Base-by-base conservation (phyloP, 2,329 filamentous ascomycete genomes). In the Calonectria fujianensis region DNA sequence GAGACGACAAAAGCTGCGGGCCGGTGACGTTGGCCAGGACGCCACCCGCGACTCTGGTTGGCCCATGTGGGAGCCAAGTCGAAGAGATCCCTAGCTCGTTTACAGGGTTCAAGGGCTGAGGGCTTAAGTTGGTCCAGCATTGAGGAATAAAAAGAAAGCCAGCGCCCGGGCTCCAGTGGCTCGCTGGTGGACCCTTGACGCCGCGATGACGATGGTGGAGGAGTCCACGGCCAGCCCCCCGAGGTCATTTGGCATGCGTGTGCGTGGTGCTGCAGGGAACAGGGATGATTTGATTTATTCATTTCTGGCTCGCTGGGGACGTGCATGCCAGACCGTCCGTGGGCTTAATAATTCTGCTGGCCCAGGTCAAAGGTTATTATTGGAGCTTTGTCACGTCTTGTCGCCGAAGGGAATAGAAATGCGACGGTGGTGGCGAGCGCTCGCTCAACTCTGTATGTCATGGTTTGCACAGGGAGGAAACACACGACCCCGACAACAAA, bases 181-280 rank as follows among this genome's bases (percentile, higher is more conserved):
- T 59, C 45, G 59, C 18, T 51, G 61, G 78, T 79, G 87, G 75
- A 83, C 87, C 54, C 73, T 52, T 80, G 79, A 77, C 79, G 77
- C 74, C 74, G 52, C 73, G 66, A 81, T 81, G 79, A 81, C 79
- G 79, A 74, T 72, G 50, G 52, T 77, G 74, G 70, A 73, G 32
- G 35, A 24, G 29, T 20, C 63, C n/a, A 66, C 51, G n/a, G 35
- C 57, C 68, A 64, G 57, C 69, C 69, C 66, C 69, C 64, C 64
- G 51, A 64, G 57, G 57, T 61, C 37, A 35, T 35, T 52, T 64
- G 68, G 39, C 45, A 37, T 54, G 31, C 35, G 69, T 54, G 63
- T 51, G 63, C 51, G 50, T 68, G 52, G 31, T 63, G 54, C 16
- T 61, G 63, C 50, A 59, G 57, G 41, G 68, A 57, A 51, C 65